Conservation (phyloP, 2,329 filamentous ascomycete species). For the Xylariaceae sp. region DNA sequence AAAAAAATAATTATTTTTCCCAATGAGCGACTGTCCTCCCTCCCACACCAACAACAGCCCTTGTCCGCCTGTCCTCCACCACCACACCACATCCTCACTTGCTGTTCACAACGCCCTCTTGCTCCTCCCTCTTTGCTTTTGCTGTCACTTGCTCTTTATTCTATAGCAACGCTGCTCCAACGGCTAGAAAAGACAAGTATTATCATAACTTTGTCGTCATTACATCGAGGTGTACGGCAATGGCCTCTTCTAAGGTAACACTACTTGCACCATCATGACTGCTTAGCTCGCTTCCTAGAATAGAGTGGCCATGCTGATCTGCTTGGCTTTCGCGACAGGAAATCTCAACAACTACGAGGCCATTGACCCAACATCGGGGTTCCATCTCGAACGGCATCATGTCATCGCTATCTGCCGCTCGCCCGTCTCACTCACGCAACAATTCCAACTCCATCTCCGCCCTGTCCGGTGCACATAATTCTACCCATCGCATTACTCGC, state of each 20-base stretch:
- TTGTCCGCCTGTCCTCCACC: conserved; percentile 19
- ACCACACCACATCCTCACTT: conserved; percentile 16
- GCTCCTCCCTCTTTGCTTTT: conserved; percentile 11
- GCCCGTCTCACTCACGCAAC: conserved; percentile 62
- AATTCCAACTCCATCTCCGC: conserved; percentile 79
- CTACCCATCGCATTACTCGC: conserved; percentile 80
- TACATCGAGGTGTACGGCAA: conserved; percentile 36
- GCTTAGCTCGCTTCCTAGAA: conserved; percentile 20
- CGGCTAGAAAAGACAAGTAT: conserved; percentile 5
- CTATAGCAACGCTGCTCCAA: conserved; percentile 2
- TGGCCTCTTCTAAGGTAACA: conserved; percentile 60
- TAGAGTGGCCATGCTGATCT: conserved; percentile 34
- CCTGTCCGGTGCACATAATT: conserved; percentile 71
- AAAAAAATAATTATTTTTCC: conserved; percentile 13
- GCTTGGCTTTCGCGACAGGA: conserved; percentile 42
- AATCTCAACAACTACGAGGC: conserved; percentile 62
- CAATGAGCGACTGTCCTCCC: conserved; percentile 6
- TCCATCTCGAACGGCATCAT: conserved; percentile 54
- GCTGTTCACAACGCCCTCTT: conserved; percentile 17
- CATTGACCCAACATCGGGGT: conserved; percentile 60
- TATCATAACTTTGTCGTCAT: conserved; percentile 21
- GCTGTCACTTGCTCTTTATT: conserved; percentile 2
- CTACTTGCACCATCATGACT: conserved; percentile 17
- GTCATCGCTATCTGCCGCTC: conserved; percentile 53
- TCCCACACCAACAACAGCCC: conserved; percentile 12